Evolutionary conservation across 2,329 filamentous ascomycete genomes (phyloP), one percentile per base, ranked within the genome.

Genomic region (Cytospora paraplurivora): DNA sequence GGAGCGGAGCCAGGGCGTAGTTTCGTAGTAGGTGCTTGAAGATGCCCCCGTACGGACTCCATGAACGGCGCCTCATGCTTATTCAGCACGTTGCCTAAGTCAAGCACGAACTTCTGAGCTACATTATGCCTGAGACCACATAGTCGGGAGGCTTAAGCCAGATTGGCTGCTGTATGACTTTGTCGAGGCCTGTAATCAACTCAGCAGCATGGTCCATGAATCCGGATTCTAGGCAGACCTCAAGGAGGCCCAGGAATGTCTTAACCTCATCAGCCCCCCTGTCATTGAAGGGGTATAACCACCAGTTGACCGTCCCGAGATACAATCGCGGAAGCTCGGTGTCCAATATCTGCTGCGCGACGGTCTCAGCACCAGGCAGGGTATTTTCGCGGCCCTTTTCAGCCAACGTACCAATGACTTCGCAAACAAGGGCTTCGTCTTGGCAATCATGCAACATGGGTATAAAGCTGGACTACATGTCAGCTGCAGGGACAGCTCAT

Each of bases 1-100:
- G 54, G 11, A 32, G 8, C 0, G 35, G 21, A 2, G 21, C 17
- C 37, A 62, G 37, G 8, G 41, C 41, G 15, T 62, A 62, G 41
- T 47, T 38, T 13, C 59, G 59, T n/a, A 62, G 37, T 2, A 62
- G 51, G 38, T 50, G 2, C 51, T 55, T 51, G 32, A 56, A 49
- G 50, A 50, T 0, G n/a, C 27, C 15, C 15, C 13, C 51, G 51
- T 5, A 35, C 37, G n/a, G 59, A 49, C 32, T 62, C 59, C 27
- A 35, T 50, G 41, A 62, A 49, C 1, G 51, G 50, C 3, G 50
- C 33, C 17, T 12, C 10, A 15, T 51, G 15, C 19, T 11, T 7
- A 2, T 8, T 49, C 19, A 27, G 7, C 7, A 58, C 33, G 4
- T 38, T 21, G 3, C 56, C 56, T n/a, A 58, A 33, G 0, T 7